Percentiles rank a stretch among this genome's conserved stretches.
Evolutionary conservation across 805 yeast genomes (phyloP).

Genomic region (Suhomyces xylopsoci): DNA sequence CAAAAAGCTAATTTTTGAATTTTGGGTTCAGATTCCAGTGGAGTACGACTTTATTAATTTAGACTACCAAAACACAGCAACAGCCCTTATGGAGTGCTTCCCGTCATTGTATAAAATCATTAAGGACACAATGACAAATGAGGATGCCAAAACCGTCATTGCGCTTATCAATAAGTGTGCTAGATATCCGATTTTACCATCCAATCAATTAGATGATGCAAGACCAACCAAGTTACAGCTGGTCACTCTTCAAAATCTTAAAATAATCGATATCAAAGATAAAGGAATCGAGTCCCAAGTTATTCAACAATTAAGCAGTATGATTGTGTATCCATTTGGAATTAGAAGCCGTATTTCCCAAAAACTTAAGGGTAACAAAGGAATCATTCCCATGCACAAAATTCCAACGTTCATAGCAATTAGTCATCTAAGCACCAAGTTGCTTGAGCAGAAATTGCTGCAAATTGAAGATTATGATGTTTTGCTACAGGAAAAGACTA

Average conservation of each 20-base stretch:
- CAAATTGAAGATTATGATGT: constrained; percentile 25
- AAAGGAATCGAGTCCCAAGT: constrained; percentile 40
- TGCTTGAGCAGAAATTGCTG: constrained; percentile 39
- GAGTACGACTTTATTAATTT: constrained; percentile 41
- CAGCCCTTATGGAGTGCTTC: constrained; percentile 54
- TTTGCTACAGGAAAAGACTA: constrained; percentile 43
- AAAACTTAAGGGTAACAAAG: constrained; percentile 42
- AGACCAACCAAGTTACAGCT: constrained; percentile 60
- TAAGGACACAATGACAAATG: constrained; percentile 25
- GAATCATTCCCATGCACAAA: constrained; percentile 30
- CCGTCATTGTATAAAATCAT: constrained; percentile 43
- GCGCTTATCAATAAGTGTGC: constrained; percentile 62
- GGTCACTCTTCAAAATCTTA: constrained; percentile 51
- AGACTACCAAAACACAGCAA: constrained; percentile 59
- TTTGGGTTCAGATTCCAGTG: constrained; percentile 47
- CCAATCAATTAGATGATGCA: constrained; percentile 47
- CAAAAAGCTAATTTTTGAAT: constrained; percentile 41
- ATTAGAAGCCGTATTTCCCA: constrained; percentile 55
- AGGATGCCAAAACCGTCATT: constrained; percentile 49
- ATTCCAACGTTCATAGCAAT: constrained; percentile 65
- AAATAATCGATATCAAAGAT: constrained; percentile 26
- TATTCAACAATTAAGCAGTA: constrained; percentile 51
- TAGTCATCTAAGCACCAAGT: constrained; percentile 45
- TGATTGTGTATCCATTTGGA: constrained; percentile 59
- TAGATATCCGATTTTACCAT: constrained; percentile 70